These are phyloP conservation scores for Saccharomyces uvarum DNA, from an alignment of 1,139 yeast genomes.

Conservation along the genomic window DNA sequence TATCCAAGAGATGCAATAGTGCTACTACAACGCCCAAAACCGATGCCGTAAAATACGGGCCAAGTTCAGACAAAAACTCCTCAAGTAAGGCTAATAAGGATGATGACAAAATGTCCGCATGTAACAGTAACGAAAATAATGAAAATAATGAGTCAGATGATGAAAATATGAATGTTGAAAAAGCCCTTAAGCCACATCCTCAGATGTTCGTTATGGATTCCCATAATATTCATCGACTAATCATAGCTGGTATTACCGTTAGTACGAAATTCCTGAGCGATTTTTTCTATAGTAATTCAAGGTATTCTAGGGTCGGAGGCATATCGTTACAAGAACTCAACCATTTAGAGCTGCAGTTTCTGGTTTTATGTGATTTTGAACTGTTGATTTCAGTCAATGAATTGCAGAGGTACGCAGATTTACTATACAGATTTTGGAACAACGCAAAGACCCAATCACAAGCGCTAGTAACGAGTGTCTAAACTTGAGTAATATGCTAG, in stretches of 20 bases:
- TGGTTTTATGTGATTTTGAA: slow-evolving; percentile 75
- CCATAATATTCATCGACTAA: slow-evolving; percentile 85
- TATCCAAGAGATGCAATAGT: slow-evolving; percentile 74
- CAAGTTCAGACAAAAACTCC: not conserved
- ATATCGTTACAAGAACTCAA: slow-evolving; percentile 89
- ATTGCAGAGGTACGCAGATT: slow-evolving; percentile 82
- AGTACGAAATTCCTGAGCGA: slow-evolving; percentile 93
- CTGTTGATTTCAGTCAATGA: slow-evolving; percentile 86
- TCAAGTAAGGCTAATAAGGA: not conserved
- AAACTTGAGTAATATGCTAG: not conserved
- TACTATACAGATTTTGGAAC: slow-evolving; percentile 76
- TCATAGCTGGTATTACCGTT: slow-evolving; percentile 94
- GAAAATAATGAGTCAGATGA: not conserved
- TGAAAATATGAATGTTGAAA: not conserved
- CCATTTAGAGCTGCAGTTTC: slow-evolving; percentile 82
- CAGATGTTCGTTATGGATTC: slow-evolving; percentile 85
- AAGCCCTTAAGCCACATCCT: not conserved
- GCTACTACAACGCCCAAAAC: slow-evolving; percentile 4
- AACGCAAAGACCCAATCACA: slow-evolving; percentile 5
- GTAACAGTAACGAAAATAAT: slow-evolving; percentile 1
- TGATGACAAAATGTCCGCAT: not conserved
- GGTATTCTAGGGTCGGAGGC: slow-evolving; percentile 98
- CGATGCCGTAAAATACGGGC: not conserved
- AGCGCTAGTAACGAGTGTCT: not conserved
- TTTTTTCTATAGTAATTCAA: slow-evolving; percentile 87